Base-by-base conservation (phyloP, 192 early-diverging fungal species). In the Thamnidium elegans region DNA sequence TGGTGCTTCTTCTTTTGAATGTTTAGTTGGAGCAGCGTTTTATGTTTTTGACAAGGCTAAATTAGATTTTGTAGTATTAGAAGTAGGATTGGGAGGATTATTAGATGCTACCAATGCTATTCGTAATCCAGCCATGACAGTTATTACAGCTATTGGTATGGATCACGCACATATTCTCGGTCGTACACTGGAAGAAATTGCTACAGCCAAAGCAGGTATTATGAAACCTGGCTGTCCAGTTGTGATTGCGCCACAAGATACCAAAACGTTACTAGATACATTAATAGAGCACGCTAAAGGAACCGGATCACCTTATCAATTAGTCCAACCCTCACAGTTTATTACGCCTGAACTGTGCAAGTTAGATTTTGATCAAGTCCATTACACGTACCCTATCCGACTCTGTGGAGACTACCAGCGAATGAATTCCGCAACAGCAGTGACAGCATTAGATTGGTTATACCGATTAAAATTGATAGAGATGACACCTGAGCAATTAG, bases 21-120 rank as follows among this genome's bases (percentile, higher is more conserved):
- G 85, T 44, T 66, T 87, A 39, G 86, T 88, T 0, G 86, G 79
- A 0, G 65, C 78, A 7, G 81, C 87, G 0, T 69, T 91, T 31
- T 82, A 74, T 59, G 82, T 80, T 77, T 88, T 89, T 68, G 70
- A 72, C 7, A 65, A 82, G 58, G 51, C 73, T 47, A 50, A 70
- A 14, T 82, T 93, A 4, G 90, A 94, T 47, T 68, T 90, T 17
- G 89, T 87, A 2, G 84, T 95, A 4, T 69, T 95, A 13, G 93
- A 95, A 67, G 91, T 92, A n/a, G 92, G 92, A 0, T 54, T 93
- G 68, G 92, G 91, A 26, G 92, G 91, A 13, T 42, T 71, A 43
- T 66, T 88, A 32, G 93, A 95, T 55, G 93, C 93, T 0, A 95
- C 93, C 1, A 95, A 93, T 67, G 87, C 94, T 1, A 84, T 90